Percentiles rank a stretch among this genome's conserved stretches.
phyloP scores from a whole-genome alignment of 1,284 basidiomycete species.

The Leccinum griseonigrum region DNA sequence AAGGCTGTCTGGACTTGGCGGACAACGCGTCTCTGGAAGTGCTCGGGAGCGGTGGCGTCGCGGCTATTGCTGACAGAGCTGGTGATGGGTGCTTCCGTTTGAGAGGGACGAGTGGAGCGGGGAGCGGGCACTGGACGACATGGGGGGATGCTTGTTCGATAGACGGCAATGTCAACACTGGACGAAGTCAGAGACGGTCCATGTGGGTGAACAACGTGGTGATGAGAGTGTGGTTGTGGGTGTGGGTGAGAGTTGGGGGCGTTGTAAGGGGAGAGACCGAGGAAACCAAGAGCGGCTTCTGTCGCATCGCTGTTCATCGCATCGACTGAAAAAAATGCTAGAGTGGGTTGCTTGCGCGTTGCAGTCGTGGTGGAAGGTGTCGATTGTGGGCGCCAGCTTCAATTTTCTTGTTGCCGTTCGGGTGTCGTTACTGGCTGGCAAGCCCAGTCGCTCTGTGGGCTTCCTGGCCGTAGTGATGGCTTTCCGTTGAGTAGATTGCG shows the following conservation, averaged over 20 bases:
- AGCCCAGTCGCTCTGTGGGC: conserved; percentile 5
- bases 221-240: conserved; percentile 20
- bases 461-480: conserved; percentile 7
- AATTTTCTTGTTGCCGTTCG: conserved; percentile 21
- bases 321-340: conserved; percentile 26
- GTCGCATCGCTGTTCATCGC: conserved; percentile 52
- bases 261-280: conserved; percentile 41
- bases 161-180: conserved; percentile 25
- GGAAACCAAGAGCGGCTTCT: conserved; percentile 49
- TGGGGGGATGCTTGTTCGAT: conserved; percentile 19
- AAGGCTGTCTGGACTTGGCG: conserved; percentile 16
- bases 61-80: conserved; percentile 13
- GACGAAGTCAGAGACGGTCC: conserved; percentile 31
- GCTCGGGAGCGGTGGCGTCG: conserved; percentile 9
- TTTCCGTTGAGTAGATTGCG: conserved; percentile 1
- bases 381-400: conserved; percentile 10
- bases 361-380: conserved; percentile 10
- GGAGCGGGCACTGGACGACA: conserved; percentile 22
- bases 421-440: not conserved
- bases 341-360: conserved; percentile 5
- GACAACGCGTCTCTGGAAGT: not conserved
- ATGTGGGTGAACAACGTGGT: conserved; percentile 27
- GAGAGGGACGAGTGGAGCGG: conserved; percentile 38
- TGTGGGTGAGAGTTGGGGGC: conserved; percentile 26
- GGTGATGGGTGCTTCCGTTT: conserved; percentile 40